Base-by-base conservation (phyloP, 1,139 yeast genomes). In the Lodderomyces pseudojiufengensis region DNA sequence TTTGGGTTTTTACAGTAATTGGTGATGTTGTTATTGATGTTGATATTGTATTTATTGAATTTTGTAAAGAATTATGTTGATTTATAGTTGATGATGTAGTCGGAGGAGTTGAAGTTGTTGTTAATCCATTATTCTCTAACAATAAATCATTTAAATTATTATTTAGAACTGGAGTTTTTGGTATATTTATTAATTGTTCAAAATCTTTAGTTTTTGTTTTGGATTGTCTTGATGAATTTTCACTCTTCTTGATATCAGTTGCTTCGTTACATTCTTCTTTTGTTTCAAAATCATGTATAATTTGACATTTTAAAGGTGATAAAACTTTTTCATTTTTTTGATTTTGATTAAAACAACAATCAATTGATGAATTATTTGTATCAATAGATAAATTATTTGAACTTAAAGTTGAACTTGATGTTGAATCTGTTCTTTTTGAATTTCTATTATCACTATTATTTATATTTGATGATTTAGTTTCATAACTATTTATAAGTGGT, bases 291-390 rank as follows among this genome's bases (percentile, higher is more conserved):
- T 32, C 18, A n/a, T 31, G 22, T 8, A 36, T 31, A 27, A 35
- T 11, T 29, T 38, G 41, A 18, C 38, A 32, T 9, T 36, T 35
- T 6, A 36, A 33, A 16, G 28, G 12, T 15, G 33, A 24, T 10
- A 9, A 5, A 8, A 8, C 18, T 18, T 16, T 16, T 11, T 11
- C 6, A 4, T 6, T 7, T 10, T 3, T 3, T 14, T 15, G 14
- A n/a, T 22, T 15, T 13, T 27, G 6, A 27, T 15, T 15, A 12
- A 9, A 4, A 21, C 20, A 5, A 5, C 6, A 18, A 13, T 27
- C 30, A 21, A 28, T 28, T 20, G 31, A 20, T 7, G 31, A 20
- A 8, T 16, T 24, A 5, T 28, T 28, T 2, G 31, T 21, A n/a
- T 20, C 31, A 6, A 28, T 21, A 4, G 24, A 21, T 12, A 28